Percentiles rank a stretch among this genome's conserved stretches.
phyloP scores from a whole-genome alignment of 306 rosid species.

The Senna tora region DNA sequence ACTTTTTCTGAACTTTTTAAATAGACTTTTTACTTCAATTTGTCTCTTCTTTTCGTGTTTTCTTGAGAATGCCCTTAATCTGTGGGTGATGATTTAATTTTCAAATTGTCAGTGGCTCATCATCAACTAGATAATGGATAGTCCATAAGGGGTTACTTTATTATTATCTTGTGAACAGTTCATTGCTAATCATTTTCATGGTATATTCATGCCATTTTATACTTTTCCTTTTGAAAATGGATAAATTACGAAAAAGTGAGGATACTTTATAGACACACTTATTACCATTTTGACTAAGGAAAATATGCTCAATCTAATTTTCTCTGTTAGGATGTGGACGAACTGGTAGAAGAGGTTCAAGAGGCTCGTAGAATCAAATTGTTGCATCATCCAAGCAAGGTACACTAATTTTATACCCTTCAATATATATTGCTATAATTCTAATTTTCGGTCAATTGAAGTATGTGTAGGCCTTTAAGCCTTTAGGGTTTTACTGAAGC shows the following conservation, averaged over 20 bases:
- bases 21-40: not conserved
- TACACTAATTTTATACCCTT: slow-evolving; percentile 40
- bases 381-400: slow-evolving; percentile 96
- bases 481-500: too few relatives aligned
- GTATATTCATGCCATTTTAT: too few relatives aligned
- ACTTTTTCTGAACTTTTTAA: not conserved
- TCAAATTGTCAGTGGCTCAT: not conserved
- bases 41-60: not conserved
- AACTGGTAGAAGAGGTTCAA: slow-evolving; percentile 87
- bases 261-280: not conserved
- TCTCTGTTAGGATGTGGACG: slow-evolving; percentile 74
- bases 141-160: not conserved
- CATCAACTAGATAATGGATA: not conserved
- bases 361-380: slow-evolving; percentile 88
- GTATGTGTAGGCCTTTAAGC: too few relatives aligned
- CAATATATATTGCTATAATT: slow-evolving; percentile 15
- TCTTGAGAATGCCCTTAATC: not conserved
- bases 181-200: slow-evolving; percentile 9
- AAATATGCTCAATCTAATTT: slow-evolving; percentile 28
- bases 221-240: slow-evolving; percentile 31
- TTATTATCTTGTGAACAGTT: not conserved
- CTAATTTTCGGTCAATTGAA: slow-evolving; percentile 10
- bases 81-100: not conserved
- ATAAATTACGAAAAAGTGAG: not conserved
- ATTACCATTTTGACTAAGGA: slow-evolving; percentile 11